Evolutionary conservation across 371 early-diverging fungal species (phyloP), one percentile per base, ranked within the genome.

Genomic region (Mortierella sp.): DNA sequence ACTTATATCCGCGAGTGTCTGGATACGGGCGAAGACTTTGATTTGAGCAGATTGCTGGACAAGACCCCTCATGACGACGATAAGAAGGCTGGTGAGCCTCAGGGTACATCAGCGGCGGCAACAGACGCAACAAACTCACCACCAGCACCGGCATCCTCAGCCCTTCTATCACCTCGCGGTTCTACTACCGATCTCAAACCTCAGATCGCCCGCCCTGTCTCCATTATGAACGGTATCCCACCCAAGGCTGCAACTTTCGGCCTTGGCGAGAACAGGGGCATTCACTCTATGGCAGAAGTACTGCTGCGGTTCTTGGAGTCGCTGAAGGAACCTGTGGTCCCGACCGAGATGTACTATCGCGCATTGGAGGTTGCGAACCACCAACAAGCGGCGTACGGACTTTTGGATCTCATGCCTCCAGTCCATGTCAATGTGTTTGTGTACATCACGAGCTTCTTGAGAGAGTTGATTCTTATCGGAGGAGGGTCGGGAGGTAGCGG

Each of bases 241-340:
- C 81, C 87, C 40, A 88, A 83, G 44, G 79, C 85, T 0, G 80
- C 88, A 3, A 81, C 72, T 0, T 82, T 81, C 53, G 82, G 85
- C 0, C 67, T 79, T 6, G 80, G 86, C 9, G 90, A 90, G 53
- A 87, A 91, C 46, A 72, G 89, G 3, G 94, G 96, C 0, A 93
- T 96, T 8, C 94, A 96, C 81, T 94, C 97, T 0, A 93, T 95
- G 91, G 94, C 95, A 16, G 94, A 94, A 75, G 92, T 93, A 0
- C 87, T 98, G 19, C 82, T 96, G 8, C 88, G 91, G 19, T 93
- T 98, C 76, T 87, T 98, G 34, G 93, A 93, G 37, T 92, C 93
- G 14, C 86, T 98, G 16, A 92, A 93, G 0, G 95, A 94, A 40
- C 95, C 97, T 3, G 93, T 97, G 21, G 91, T 98, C 0, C 95